These are phyloP conservation scores for Rhododendron kiyosumense DNA, from an alignment of 148 eudicot genomes.

Conservation along the genomic window DNA sequence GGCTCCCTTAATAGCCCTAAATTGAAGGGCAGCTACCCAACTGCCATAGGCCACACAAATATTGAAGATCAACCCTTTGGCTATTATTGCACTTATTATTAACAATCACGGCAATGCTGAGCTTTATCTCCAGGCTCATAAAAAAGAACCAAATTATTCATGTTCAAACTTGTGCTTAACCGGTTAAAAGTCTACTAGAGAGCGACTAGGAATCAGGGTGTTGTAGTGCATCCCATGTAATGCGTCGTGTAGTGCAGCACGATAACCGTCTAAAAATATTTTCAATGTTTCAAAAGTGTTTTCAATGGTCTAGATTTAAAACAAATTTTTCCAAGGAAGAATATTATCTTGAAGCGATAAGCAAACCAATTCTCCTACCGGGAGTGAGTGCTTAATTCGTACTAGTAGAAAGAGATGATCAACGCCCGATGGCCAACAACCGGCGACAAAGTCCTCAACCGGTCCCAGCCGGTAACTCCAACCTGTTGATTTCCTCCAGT, in stretches of 20 bases:
- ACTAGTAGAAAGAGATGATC: too few species aligned
- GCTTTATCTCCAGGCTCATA: background rate
- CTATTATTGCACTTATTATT: background rate
- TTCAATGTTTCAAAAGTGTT: too few species aligned
- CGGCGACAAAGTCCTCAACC: background rate
- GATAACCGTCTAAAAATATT: too few species aligned
- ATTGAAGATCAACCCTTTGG: background rate
- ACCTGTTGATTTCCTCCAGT: too few species aligned
- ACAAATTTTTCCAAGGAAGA: too few species aligned
- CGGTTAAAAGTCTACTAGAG: background rate
- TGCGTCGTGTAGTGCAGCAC: too few species aligned
- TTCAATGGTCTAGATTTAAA: too few species aligned
- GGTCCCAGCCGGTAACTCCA: background rate
- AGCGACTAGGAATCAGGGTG: background rate
- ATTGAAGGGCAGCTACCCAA: conserved; percentile 1
- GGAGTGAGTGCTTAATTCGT: too few species aligned
- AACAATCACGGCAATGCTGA: background rate
- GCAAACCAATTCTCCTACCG: too few species aligned
- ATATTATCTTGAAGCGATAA: too few species aligned
- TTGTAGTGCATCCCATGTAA: background rate
- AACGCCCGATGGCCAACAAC: too few species aligned
- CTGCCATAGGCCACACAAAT: background rate
- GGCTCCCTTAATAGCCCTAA: background rate
- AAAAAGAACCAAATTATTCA: background rate
- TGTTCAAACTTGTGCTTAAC: background rate